phyloP scores from a whole-genome alignment of 1,284 basidiomycete species.

The Tetrapyrgos nigripes region DNA sequence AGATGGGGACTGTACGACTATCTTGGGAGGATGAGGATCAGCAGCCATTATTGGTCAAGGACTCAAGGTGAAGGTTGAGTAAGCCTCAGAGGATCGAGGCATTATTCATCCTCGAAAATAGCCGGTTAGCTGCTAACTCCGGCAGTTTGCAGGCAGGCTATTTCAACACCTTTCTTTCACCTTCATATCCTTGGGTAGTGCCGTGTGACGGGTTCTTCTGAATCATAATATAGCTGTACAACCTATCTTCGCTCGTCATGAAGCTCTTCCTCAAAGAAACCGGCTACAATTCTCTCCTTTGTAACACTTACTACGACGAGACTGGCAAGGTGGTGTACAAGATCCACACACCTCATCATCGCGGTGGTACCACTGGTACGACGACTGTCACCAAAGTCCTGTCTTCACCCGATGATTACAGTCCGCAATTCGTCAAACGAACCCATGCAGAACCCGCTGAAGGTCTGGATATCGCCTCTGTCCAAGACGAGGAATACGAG shows the following conservation, averaged over 20 bases:
- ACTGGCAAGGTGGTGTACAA: constrained; percentile 6
- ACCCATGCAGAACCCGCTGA: not conserved
- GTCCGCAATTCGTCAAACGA: not conserved
- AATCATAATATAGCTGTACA: too few relatives aligned
- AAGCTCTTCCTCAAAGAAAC: constrained; percentile 7
- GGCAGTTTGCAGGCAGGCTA: too few relatives aligned
- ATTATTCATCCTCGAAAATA: too few relatives aligned
- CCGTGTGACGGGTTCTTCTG: too few relatives aligned
- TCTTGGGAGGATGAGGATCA: constrained; percentile 14
- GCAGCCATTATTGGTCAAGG: not conserved
- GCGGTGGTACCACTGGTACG: not conserved
- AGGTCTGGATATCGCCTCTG: not conserved
- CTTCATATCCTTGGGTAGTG: too few relatives aligned
- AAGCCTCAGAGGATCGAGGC: too few relatives aligned
- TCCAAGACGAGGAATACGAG: not conserved
- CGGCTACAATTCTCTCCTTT: not conserved
- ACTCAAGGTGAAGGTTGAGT: too few relatives aligned
- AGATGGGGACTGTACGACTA: constrained; percentile 4
- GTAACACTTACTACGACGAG: constrained; percentile 15
- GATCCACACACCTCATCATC: constrained; percentile 7
- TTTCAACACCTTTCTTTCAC: too few relatives aligned
- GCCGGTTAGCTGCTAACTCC: too few relatives aligned
- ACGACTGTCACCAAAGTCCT: constrained; percentile 14
- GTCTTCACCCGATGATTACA: not conserved
- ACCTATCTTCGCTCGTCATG: too few relatives aligned